Evolutionary conservation across 345 rosid genomes (phyloP), one percentile per base, ranked within the genome.

Genomic region (Salix suchowensis): DNA sequence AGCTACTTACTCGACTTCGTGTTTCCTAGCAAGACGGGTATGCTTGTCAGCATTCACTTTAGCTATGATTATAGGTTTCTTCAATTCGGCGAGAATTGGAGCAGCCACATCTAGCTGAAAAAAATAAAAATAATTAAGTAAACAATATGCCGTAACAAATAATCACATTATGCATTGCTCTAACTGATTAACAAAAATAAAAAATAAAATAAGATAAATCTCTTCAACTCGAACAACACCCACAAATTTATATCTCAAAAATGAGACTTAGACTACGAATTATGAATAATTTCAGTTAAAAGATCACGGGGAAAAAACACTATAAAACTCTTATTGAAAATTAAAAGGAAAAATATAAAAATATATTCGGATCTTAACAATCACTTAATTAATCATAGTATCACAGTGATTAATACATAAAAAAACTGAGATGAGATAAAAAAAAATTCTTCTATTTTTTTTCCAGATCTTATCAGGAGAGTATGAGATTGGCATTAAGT

Each of bases 61-160:
- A 0, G 96, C 98, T 69, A 96, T 84, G 67, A 89, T 85, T 19
- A 96, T 78, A n/a, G 99, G 96, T 80, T 89, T 81, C 76, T 90
- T 96, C 78, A 89, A 77, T 77, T 76, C 84, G 39, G 94, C 87
- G 75, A 93, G 93, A 79, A 87, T 46, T n/a, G 90, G 89, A 21
- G 98, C 99, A 65, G 98, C 99, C 50, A 89, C 92, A 80, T 92
- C 95, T 77, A 96, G 87, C 99, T 96, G 86, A 85, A 85, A 85
- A 85, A 15, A 26, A 68, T 68, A 81, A 75, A 55, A 32, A 60
- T 21, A 68, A 26, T 44, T 14, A 18, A 48, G 65, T 26, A 40
- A 50, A 36, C 15, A 21, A 60, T 26, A 36, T 19, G 28, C 11
- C 4, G 23, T 14, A 24, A 74, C 13, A 26, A 24, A 61, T 23